A percentile compares a stretch with the other conserved stretches of the same genome.
Conservation (phyloP, 768 basidiomycete species). For the Leucosporidium yakuticum region DNA sequence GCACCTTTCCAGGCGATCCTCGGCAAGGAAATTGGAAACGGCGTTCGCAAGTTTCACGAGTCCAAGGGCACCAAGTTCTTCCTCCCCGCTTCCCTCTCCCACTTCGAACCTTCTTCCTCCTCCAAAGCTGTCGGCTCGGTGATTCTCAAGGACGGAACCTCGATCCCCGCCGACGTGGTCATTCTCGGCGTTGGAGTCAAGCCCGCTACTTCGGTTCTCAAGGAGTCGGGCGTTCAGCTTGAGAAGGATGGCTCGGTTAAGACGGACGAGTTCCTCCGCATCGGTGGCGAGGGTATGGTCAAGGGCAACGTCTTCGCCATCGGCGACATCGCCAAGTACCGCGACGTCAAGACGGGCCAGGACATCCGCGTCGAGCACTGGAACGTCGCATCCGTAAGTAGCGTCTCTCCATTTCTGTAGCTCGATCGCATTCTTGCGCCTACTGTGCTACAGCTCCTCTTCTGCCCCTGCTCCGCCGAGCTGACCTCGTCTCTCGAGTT, state of each 20-base stretch:
- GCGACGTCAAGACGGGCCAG: constrained; percentile 54
- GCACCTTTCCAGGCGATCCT: constrained; percentile 75
- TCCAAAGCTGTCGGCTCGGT: constrained; percentile 59
- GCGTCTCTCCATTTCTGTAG: neutral
- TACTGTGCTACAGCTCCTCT: neutral
- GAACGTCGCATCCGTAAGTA: constrained; percentile 58
- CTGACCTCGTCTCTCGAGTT: neutral
- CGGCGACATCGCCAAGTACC: constrained; percentile 79
- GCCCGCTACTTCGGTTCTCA: constrained; percentile 73
- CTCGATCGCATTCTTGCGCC: neutral
- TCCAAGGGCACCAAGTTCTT: constrained; percentile 78
- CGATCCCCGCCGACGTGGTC: constrained; percentile 66
- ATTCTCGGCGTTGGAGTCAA: constrained; percentile 81
- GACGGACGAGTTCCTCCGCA: constrained; percentile 67
- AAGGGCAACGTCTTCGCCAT: constrained; percentile 61
- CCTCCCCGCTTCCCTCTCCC: constrained; percentile 67
- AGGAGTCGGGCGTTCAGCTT: constrained; percentile 58
- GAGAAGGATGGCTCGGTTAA: constrained; percentile 71
- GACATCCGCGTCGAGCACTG: constrained; percentile 75
- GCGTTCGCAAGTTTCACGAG: constrained; percentile 75
- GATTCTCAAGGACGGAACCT: constrained; percentile 57
- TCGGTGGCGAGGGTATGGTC: constrained; percentile 45
- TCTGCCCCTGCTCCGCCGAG: too few species aligned
- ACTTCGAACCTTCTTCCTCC: constrained; percentile 43
- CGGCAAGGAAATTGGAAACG: constrained; percentile 71